Conservation (phyloP, 2,329 filamentous ascomycete genomes). For the Fusarium chaquense region DNA sequence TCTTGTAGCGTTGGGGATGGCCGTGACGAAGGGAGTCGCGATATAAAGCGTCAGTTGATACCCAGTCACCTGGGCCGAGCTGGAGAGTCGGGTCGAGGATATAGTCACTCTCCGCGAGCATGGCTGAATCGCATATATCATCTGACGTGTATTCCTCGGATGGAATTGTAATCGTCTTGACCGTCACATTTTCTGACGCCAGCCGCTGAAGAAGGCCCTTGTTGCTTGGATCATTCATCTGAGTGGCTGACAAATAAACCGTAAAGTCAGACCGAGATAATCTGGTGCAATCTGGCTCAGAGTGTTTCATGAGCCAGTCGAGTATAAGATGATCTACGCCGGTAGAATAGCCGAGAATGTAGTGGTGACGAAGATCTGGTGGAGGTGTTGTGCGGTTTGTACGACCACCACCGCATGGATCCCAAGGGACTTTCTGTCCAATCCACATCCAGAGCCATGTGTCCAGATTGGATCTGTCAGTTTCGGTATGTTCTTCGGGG, state of each 20-base stretch:
- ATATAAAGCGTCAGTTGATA: neutral
- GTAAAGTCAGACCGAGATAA: neutral
- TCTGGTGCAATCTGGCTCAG: neutral
- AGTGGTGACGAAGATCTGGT: neutral
- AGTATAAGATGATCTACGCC: neutral
- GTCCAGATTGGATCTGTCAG: neutral
- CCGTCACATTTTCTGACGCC: neutral
- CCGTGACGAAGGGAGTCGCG: slow-evolving; percentile 9
- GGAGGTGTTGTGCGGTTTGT: neutral
- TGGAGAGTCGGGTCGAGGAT: neutral
- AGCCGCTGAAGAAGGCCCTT: neutral
- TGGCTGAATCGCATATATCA: neutral
- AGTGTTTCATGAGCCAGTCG: neutral
- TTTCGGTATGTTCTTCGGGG: neutral
- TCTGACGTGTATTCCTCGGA: neutral
- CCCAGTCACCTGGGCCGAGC: neutral
- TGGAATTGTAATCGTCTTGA: fast-evolving
- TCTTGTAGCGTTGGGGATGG: neutral
- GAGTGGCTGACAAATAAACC: neutral
- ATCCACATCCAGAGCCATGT: neutral
- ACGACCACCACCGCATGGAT: neutral
- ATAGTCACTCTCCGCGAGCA: slow-evolving; percentile 12
- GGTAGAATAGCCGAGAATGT: neutral
- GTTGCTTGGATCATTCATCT: neutral
- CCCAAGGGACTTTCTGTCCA: neutral